A percentile compares a stretch with the other conserved stretches of the same genome.
Conservation (phyloP, 345 rosid genomes). For the Psidium guajava region DNA sequence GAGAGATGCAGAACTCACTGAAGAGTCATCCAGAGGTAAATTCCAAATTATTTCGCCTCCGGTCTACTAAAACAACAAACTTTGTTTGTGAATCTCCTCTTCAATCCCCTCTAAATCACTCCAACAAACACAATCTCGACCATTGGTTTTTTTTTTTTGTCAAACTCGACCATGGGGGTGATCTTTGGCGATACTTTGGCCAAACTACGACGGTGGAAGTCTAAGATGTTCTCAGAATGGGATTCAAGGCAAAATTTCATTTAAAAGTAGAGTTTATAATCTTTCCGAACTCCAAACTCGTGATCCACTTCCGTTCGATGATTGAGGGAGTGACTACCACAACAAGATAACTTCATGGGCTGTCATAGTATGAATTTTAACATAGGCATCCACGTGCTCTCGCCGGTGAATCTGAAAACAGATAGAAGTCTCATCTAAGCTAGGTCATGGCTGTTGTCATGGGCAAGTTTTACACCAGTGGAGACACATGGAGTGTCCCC, state of each 20-base stretch:
- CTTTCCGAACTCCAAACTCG: neutral
- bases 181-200: neutral
- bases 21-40: neutral
- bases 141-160: too few species aligned
- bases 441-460: neutral
- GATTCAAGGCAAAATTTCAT: neutral
- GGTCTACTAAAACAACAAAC: neutral
- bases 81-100: neutral
- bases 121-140: neutral
- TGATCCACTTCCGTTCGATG: neutral
- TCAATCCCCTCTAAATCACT: neutral
- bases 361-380: neutral
- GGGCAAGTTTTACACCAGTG: neutral
- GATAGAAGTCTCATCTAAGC: neutral
- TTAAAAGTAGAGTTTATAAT: neutral
- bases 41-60: neutral
- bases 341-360: neutral
- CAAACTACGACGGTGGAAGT: neutral
- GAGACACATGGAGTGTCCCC: neutral
- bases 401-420: neutral
- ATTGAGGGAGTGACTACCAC: neutral
- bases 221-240: neutral
- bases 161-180: neutral
- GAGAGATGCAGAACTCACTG: neutral
- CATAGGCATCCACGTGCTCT: neutral